Evolutionary conservation across 2,329 filamentous ascomycete genomes (phyloP), one percentile per base, ranked within the genome.

Genomic region (Pseudogymnoascus sp.): DNA sequence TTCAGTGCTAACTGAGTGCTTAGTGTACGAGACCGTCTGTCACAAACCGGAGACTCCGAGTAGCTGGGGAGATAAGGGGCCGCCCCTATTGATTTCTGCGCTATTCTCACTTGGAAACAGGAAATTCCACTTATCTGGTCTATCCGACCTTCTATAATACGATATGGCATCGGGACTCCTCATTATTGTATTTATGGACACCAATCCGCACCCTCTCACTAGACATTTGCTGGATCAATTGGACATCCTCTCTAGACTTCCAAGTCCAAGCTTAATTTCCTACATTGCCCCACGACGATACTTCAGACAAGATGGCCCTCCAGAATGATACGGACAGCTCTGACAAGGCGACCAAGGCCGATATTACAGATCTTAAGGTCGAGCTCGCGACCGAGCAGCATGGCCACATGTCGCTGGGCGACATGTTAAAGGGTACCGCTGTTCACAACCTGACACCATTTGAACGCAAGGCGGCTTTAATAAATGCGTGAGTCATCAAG

Each of bases 381-480:
- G 37, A 40, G n/a, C 7, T 7, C 1, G 37, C 46, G 7, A 6
- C 9, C 1, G 29, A 56, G 13, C 17, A 56, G 10, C n/a, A 56
- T 7, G 46, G 46, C 29, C 23, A 56, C 7, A 17, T 56, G 23
- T 26, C 23, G 46, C 5, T 33, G 29, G 46, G 6, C 13, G 46
- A 26, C 29, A n/a, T 56, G 46, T 10, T 26, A 56, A 56, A 17
- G 13, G 23, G 29, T n/a, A 26, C 46, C 7, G 23, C 46, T 26
- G 46, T 3, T 3, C 7, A 33, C 23, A 17, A 26, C 7, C 15
- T 56, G n/a, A 56, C 23, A 26, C 46, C 29, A 7, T 56, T 56
- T 56, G 46, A 56, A 56, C 46, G 46, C 46, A 56, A 56, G 46
- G 46, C 46, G 46, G 46, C 46, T 15, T 26, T 56, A 19, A 33